Evolutionary conservation across 768 basidiomycete species (phyloP).

Genomic region (Mycena vitilis): DNA sequence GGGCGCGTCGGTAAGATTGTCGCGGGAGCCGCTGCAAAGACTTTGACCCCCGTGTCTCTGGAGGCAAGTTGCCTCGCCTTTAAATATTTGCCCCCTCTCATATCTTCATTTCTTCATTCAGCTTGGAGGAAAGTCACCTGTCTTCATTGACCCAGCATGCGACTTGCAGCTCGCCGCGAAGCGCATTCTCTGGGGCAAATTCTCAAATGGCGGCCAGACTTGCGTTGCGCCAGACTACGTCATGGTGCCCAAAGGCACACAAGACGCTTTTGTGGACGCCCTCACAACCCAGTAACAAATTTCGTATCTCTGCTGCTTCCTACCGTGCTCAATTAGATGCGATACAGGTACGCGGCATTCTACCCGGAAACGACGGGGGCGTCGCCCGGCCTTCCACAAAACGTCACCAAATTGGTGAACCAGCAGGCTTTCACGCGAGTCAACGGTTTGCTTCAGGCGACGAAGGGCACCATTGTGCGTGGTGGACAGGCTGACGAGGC

Average conservation of each 20-base stretch:
- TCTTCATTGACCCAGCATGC: slow-evolving; percentile 75
- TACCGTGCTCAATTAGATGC: slow-evolving; percentile 8
- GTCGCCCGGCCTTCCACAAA: slow-evolving; percentile 7
- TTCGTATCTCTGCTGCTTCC: background rate
- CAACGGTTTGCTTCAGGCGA: slow-evolving; percentile 70
- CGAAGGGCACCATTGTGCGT: slow-evolving; percentile 71
- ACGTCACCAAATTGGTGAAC: slow-evolving; percentile 60
- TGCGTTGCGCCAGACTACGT: slow-evolving; percentile 75
- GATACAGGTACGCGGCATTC: slow-evolving; percentile 63
- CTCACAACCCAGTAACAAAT: slow-evolving; percentile 54
- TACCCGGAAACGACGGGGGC: slow-evolving; percentile 56
- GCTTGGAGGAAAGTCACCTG: slow-evolving; percentile 81
- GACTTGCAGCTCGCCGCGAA: slow-evolving; percentile 75
- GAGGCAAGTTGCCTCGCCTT: slow-evolving; percentile 44
- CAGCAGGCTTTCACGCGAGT: slow-evolving; percentile 68
- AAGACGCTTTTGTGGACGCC: slow-evolving; percentile 58
- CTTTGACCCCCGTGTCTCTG: slow-evolving; percentile 72
- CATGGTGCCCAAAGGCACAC: slow-evolving; percentile 58
- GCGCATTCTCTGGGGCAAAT: slow-evolving; percentile 87
- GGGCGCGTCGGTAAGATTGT: slow-evolving; percentile 75
- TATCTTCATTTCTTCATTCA: slow-evolving; percentile 37
- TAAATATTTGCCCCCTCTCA: background rate
- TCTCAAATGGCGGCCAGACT: slow-evolving; percentile 80
- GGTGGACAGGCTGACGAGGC: slow-evolving; percentile 73
- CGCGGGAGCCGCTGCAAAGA: slow-evolving; percentile 79